Conservation (phyloP, 1,284 basidiomycete genomes). For the Gymnopus androsaceus region DNA sequence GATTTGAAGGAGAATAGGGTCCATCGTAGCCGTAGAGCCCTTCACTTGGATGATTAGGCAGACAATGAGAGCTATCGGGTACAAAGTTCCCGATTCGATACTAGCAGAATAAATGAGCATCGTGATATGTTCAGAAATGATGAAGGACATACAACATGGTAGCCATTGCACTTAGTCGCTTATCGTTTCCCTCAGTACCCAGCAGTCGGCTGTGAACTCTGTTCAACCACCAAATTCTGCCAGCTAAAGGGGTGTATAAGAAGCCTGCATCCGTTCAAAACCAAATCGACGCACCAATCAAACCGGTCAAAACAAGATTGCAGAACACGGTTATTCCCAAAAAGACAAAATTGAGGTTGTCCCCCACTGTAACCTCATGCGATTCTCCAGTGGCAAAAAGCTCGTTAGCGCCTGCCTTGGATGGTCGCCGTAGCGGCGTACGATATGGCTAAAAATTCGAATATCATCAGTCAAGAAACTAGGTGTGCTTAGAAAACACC, state of each 20-base stretch:
- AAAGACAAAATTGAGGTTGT: not conserved
- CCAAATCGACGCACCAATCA: not conserved
- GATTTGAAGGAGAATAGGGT: slow-evolving; percentile 7
- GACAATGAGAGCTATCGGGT: slow-evolving; percentile 9
- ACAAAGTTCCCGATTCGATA: slow-evolving; percentile 9
- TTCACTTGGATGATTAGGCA: slow-evolving; percentile 7
- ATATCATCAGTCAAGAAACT: not conserved
- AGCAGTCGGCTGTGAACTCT: not conserved
- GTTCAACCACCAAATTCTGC: slow-evolving; percentile 12
- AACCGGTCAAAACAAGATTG: not conserved
- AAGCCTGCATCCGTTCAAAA: not conserved
- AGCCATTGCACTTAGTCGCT: slow-evolving; percentile 5
- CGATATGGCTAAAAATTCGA: not conserved
- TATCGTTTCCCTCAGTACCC: not conserved
- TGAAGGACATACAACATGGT: slow-evolving; percentile 5
- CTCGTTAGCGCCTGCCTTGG: not conserved
- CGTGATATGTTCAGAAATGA: not conserved
- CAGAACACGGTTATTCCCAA: not conserved
- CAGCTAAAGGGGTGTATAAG: not conserved
- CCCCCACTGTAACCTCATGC: not conserved
- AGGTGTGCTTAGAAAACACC: not conserved
- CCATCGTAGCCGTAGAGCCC: slow-evolving; percentile 5
- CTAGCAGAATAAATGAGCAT: not conserved
- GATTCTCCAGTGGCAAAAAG: slow-evolving; percentile 2
- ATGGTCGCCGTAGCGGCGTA: not conserved